A percentile compares a stretch with the other conserved stretches of the same genome.
phyloP scores from a whole-genome alignment of 257 asterid species.

The Jacaranda mimosifolia region DNA sequence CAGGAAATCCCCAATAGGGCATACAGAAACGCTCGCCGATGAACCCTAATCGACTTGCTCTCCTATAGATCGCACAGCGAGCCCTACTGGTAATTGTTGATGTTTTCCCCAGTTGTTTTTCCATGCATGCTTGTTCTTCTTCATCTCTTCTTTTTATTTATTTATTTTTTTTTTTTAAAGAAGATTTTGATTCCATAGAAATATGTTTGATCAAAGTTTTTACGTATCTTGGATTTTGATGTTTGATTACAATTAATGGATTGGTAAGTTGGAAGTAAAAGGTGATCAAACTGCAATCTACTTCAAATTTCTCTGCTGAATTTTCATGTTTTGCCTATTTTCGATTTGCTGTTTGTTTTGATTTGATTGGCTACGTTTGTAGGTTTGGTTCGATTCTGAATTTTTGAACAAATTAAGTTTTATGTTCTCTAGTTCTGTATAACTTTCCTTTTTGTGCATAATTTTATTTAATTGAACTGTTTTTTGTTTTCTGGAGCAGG shows the following conservation, averaged over 20 bases:
- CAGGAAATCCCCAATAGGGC: background rate
- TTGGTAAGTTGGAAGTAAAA: background rate
- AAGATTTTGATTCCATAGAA: background rate
- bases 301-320: background rate
- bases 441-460: background rate
- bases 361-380: background rate
- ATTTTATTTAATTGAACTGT: background rate
- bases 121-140: background rate
- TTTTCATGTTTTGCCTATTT: background rate
- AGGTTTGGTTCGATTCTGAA: background rate
- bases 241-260: background rate
- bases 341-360: background rate
- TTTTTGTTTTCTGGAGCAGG: slow-evolving; percentile 22
- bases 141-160: background rate
- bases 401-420: background rate
- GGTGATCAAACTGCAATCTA: slow-evolving; percentile 20
- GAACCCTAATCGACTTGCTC: background rate
- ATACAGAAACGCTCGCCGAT: background rate
- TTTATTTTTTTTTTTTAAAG: background rate
- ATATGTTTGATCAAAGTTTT: background rate
- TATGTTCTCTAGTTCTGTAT: background rate
- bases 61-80: no score
- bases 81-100: background rate
- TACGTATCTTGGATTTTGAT: background rate
- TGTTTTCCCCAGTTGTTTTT: background rate